Evolutionary conservation across 129 eudicot genomes (phyloP).

Genomic region (Flaveria linearis): DNA sequence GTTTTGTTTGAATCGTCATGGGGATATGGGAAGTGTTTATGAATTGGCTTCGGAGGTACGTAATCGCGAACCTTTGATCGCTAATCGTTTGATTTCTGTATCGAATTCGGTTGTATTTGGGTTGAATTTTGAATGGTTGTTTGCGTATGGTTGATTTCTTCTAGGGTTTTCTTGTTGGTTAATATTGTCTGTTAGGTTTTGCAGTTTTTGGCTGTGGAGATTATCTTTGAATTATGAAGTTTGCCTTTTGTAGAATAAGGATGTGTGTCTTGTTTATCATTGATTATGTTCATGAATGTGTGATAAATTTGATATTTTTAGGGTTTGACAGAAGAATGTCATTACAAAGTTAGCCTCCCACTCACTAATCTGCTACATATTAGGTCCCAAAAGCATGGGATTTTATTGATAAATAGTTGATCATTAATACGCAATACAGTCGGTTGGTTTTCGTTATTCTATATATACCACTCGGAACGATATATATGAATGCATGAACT

Average conservation of each 20-base stretch:
- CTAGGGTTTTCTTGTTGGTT: not conserved
- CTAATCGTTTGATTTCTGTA: not conserved
- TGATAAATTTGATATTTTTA: not conserved
- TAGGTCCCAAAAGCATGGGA: not conserved
- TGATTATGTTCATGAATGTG: not conserved
- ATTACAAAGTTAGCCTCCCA: not conserved
- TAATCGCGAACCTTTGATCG: not conserved
- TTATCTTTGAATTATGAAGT: no score
- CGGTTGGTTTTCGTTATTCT: no score
- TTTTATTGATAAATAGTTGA: not conserved
- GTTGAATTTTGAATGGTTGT: not conserved
- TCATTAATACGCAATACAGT: not conserved
- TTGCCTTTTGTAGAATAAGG: not conserved
- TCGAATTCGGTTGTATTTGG: not conserved
- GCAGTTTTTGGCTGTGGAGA: not conserved
- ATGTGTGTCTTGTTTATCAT: not conserved
- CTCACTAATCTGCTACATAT: not conserved
- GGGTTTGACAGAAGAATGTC: not conserved
- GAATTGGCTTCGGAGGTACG: constrained; percentile 8
- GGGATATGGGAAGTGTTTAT: constrained; percentile 11
- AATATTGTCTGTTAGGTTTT: not conserved
- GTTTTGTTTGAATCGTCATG: not conserved
- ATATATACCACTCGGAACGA: not conserved
- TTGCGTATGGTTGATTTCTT: not conserved
- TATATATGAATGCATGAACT: constrained; percentile 5